These are phyloP conservation scores for Schoenoplectus triqueter DNA, from an alignment of 202 grass and related monocot genomes.

Conservation along the genomic window DNA sequence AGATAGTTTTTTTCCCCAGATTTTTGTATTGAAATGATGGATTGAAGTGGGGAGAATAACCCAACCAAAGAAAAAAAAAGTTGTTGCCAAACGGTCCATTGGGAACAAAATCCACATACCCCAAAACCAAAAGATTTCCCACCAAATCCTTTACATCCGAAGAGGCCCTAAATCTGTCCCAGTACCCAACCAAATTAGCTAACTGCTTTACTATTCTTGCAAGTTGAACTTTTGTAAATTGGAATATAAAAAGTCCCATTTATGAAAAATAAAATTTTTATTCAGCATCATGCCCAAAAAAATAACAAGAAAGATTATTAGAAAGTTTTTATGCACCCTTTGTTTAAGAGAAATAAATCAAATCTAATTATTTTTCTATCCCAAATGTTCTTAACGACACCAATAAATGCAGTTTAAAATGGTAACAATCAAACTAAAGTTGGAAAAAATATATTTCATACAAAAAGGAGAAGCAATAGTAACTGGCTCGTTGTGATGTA, in stretches of 20 bases:
- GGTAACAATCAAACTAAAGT: neutral
- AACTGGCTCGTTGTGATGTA: neutral
- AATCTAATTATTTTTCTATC: neutral
- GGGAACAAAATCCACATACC: too few relatives aligned
- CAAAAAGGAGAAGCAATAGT: neutral
- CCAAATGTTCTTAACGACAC: neutral
- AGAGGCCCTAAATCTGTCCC: neutral
- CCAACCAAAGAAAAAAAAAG: neutral
- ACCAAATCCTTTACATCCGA: too few relatives aligned
- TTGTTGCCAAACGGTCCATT: neutral
- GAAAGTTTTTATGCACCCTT: neutral
- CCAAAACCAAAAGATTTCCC: too few relatives aligned
- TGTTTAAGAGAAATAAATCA: neutral
- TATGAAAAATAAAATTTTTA: neutral
- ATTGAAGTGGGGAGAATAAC: neutral
- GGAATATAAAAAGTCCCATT: neutral
- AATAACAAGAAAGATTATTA: neutral
- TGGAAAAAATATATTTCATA: neutral
- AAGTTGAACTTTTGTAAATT: neutral
- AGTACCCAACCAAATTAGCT: constrained; percentile 7
- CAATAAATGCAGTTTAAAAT: neutral
- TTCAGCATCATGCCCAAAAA: neutral
- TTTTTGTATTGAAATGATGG: neutral
- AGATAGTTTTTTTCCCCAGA: neutral
- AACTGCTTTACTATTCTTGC: neutral